These are phyloP conservation scores for Trichothecium sympodiale DNA, from an alignment of 2,329 filamentous ascomycete species.

Conservation along the genomic window DNA sequence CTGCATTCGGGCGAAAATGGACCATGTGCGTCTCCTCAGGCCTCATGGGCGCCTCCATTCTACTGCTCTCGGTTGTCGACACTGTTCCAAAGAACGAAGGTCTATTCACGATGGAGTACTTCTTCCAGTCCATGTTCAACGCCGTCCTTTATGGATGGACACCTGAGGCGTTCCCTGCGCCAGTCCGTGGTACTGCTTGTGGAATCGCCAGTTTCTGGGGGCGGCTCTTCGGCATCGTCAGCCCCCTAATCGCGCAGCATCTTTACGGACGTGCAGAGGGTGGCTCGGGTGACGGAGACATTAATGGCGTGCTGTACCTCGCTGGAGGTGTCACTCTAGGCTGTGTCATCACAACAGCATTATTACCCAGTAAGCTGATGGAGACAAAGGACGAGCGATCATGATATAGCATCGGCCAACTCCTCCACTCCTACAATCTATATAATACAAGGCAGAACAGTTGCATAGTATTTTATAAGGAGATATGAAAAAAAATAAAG, in stretches of 20 bases:
- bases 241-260: constrained; percentile 41
- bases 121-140: constrained; percentile 30
- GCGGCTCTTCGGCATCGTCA: constrained; percentile 44
- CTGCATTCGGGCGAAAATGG: constrained; percentile 27
- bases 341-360: constrained; percentile 36
- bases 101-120: constrained; percentile 30
- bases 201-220: constrained; percentile 50
- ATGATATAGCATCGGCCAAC: too few species aligned
- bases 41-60: constrained; percentile 33
- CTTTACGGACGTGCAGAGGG: constrained; percentile 20
- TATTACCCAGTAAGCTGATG: constrained; percentile 30
- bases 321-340: constrained; percentile 43
- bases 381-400: constrained; percentile 20
- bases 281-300: constrained; percentile 18
- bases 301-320: constrained; percentile 42
- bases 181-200: constrained; percentile 42
- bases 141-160: constrained; percentile 33
- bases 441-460: too few species aligned
- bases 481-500: too few species aligned
- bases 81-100: constrained; percentile 24
- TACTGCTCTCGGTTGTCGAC: constrained; percentile 30
- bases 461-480: too few species aligned
- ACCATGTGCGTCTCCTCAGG: constrained; percentile 32
- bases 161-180: constrained; percentile 45
- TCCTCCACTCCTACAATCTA: too few species aligned